Evolutionary conservation across 176 grass and related monocot species (phyloP), one percentile per base, ranked within the genome.

Genomic region (Bothriochloa decipiens): DNA sequence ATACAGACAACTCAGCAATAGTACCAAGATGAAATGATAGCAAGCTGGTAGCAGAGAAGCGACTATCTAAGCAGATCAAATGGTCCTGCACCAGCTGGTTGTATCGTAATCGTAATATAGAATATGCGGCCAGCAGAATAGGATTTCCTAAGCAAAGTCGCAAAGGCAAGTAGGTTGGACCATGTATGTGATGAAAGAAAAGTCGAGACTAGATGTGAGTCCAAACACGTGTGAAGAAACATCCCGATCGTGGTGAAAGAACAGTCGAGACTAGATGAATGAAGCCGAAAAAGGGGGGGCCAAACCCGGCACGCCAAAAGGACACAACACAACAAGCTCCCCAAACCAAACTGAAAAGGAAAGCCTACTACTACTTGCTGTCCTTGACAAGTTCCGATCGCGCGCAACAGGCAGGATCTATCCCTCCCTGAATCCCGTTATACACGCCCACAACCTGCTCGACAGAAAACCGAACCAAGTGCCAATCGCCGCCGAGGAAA

Each of bases 391-490:
- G 35, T 43, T 50, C 16, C 57, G 72, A 11, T 76, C 8, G 22
- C 29, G 50, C 63, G 57, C 36, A 65, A 8, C 37, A 41, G 7
- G 47, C 49, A 77, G 79, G 73, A 71, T 57, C 65, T 39, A 65
- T 62, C 22, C 11, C 18, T 75, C 6, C 45, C 10, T 11, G 8
- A 53, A 52, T 52, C 67, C 11, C 41, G 43, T 15, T 28, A 12
- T 26, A 40, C 37, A 0, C 45, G 15, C 55, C n/a, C 67, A 27
- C 1, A 7, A 32, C 32, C 87, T 43, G 77, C 46, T 68, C 47
- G 81, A 79, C 61, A 49, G 20, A 80, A 89, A 60, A 76, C 55
- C 58, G 7, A 39, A 63, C 20, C 37, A 14, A 28, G 66, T 69
- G 36, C 32, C 49, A 40, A n/a, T 50, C 58, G 37, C 37, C 57